Evolutionary conservation across 2,329 filamentous ascomycete genomes (phyloP), one percentile per base, ranked within the genome.

Genomic region (Acrocalymma vagum): DNA sequence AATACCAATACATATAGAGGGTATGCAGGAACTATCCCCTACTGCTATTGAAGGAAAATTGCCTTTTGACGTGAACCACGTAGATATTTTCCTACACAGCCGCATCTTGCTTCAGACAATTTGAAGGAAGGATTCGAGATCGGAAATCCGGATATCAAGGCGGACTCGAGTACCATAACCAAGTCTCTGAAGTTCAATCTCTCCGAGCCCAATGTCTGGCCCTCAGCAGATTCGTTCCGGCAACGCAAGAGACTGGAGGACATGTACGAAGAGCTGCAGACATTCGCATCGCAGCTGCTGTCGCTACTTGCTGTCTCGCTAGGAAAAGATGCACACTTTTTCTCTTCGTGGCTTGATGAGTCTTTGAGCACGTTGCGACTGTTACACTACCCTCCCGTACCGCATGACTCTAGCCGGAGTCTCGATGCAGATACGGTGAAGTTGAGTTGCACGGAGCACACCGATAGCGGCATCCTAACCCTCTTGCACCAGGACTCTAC

Each of bases 61-160:
- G n/a, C n/a, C n/a, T n/a, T n/a, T n/a, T n/a, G n/a, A n/a, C n/a
- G 38, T 48, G n/a, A 73, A 29, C 6, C 7, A 5, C 6, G 14
- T 17, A 53, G 74, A 38, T 76, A 76, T 48, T 77, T 77, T 32
- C 74, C 74, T 5, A 60, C 65, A 0, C 72, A 75, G 48, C 64
- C 66, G 4, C 66, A 67, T 18, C 36, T 51, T 6, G 61, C 71
- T 18, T 44, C 54, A 5, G 67, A 73, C 29, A 77, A 77, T 26
- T 54, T 76, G 5, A 77, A 77, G 51, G 74, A 76, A 51, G 74
- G 74, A 1, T 76, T 77, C 43, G 74, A 77, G 38, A 63, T 77
- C 13, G 74, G 75, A 3, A 62, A 71, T 9, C 45, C 60, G 16
- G n/a, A 31, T 45, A 17, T 40, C 52, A 3, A 35, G 38, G 11